Conservation (phyloP, 1,139 yeast genomes). For the Yamadazyma spencermartinsiae region DNA sequence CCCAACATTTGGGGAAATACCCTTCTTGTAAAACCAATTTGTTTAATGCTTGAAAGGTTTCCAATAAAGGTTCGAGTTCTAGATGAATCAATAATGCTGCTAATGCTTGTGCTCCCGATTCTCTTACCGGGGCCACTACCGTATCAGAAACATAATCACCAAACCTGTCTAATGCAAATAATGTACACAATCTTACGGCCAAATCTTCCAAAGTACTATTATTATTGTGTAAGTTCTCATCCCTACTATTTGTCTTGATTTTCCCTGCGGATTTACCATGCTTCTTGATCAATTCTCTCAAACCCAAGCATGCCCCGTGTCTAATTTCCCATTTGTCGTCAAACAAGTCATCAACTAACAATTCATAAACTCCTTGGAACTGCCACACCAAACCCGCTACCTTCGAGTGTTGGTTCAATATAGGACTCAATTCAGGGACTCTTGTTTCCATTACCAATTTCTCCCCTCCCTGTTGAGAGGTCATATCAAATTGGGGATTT, state of each 20-base stretch:
- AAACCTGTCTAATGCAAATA: constrained; percentile 90
- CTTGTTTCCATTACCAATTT: constrained; percentile 83
- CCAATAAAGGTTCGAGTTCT: constrained; percentile 49
- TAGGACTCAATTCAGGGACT: constrained; percentile 65
- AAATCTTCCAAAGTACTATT: constrained; percentile 79
- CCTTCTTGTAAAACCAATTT: constrained; percentile 71
- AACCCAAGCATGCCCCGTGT: constrained; percentile 94
- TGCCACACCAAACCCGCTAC: constrained; percentile 89
- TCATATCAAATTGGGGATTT: constrained; percentile 51
- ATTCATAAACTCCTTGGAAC: constrained; percentile 93
- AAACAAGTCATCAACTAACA: constrained; percentile 75
- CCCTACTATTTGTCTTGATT: constrained; percentile 57
- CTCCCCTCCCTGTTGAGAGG: constrained; percentile 78
- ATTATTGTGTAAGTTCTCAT: constrained; percentile 68
- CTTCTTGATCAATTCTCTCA: constrained; percentile 79
- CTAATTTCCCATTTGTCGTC: constrained; percentile 92
- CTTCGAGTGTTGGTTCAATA: constrained; percentile 72
- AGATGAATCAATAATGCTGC: constrained; percentile 85
- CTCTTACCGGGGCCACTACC: constrained; percentile 97
- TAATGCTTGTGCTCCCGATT: constrained; percentile 91
- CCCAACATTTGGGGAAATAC: constrained; percentile 62
- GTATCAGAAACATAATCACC: constrained; percentile 98
- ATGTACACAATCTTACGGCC: constrained; percentile 79
- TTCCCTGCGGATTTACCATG: constrained; percentile 91
- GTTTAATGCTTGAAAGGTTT: constrained; percentile 66